Evolutionary conservation across 495 filamentous ascomycete genomes (phyloP).

Genomic region (Trichocladium uniseriatum): DNA sequence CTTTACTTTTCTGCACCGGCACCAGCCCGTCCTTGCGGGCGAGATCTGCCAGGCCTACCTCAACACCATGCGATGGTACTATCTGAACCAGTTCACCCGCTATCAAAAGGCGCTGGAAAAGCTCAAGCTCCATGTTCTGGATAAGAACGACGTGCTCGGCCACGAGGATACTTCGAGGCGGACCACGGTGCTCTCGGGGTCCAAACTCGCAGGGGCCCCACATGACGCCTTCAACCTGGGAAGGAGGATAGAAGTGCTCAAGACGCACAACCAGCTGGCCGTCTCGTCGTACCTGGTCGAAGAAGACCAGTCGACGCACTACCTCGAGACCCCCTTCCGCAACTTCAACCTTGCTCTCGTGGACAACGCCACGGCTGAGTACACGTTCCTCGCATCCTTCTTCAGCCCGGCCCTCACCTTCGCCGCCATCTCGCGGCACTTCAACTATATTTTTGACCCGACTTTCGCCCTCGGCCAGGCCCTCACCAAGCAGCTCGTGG

Average conservation of each 20-base stretch:
- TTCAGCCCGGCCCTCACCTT: slow-evolving; percentile 58
- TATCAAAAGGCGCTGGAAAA: slow-evolving; percentile 78
- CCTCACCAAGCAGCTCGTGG: slow-evolving; percentile 67
- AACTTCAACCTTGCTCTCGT: slow-evolving; percentile 90
- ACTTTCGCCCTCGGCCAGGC: slow-evolving; percentile 71
- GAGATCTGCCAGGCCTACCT: slow-evolving; percentile 91
- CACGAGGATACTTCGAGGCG: slow-evolving; percentile 60
- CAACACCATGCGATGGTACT: slow-evolving; percentile 99
- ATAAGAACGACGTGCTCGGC: slow-evolving; percentile 77
- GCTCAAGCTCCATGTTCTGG: slow-evolving; percentile 70
- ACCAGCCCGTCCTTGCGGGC: slow-evolving; percentile 68
- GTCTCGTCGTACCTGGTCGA: slow-evolving; percentile 76
- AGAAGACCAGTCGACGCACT: slow-evolving; percentile 74
- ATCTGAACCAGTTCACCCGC: slow-evolving; percentile 79
- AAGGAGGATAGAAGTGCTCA: slow-evolving; percentile 70
- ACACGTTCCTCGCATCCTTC: slow-evolving; percentile 84
- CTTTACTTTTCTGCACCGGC: slow-evolving; percentile 70
- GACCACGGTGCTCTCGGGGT: slow-evolving; percentile 39
- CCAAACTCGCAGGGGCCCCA: slow-evolving; percentile 46
- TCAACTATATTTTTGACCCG: slow-evolving; percentile 73
- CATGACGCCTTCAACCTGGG: slow-evolving; percentile 86
- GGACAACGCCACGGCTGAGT: slow-evolving; percentile 92
- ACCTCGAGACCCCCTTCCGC: slow-evolving; percentile 80
- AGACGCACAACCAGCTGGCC: slow-evolving; percentile 57
- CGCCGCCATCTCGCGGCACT: slow-evolving; percentile 52